phyloP scores from a whole-genome alignment of 768 basidiomycete genomes.

The Agaricus subrufescens region DNA sequence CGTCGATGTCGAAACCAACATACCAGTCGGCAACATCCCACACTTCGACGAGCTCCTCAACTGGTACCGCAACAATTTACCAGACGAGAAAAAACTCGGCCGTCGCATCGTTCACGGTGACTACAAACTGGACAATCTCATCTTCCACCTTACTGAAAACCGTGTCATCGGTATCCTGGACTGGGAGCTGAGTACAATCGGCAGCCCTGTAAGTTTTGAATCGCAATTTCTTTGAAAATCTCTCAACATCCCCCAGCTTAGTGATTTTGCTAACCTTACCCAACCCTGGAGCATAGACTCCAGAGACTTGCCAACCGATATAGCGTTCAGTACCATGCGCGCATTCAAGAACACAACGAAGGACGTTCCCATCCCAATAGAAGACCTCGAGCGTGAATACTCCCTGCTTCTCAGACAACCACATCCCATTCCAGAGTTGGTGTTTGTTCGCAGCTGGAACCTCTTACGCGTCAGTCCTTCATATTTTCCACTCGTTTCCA shows the following conservation, averaged over 20 bases:
- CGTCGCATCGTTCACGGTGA: constrained; percentile 94
- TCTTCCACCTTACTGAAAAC: constrained; percentile 92
- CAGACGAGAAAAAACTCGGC: constrained; percentile 71
- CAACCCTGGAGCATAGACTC: constrained; percentile 72
- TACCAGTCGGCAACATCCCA: constrained; percentile 67
- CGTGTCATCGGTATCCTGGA: constrained; percentile 93
- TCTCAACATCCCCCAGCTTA: constrained; percentile 42
- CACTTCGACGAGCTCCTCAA: constrained; percentile 62
- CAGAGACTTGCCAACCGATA: constrained; percentile 28
- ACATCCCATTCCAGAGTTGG: constrained; percentile 77
- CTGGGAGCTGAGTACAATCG: constrained; percentile 96
- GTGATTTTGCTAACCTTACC: constrained; percentile 88
- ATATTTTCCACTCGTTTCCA: background rate
- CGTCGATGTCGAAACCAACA: constrained; percentile 58
- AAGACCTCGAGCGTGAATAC: constrained; percentile 79
- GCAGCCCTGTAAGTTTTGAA: constrained; percentile 64
- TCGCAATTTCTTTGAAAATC: background rate
- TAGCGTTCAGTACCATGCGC: constrained; percentile 24
- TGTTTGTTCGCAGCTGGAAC: constrained; percentile 84
- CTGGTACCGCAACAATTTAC: constrained; percentile 75
- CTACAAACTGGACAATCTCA: constrained; percentile 95
- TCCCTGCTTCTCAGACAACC: constrained; percentile 58
- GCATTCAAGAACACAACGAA: constrained; percentile 61
- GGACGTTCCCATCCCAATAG: constrained; percentile 58
- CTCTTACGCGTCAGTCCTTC: constrained; percentile 59